Percentiles rank a stretch among this genome's conserved stretches.
Conservation (phyloP, 2,329 filamentous ascomycete genomes). For the Epichloe uncinata region DNA sequence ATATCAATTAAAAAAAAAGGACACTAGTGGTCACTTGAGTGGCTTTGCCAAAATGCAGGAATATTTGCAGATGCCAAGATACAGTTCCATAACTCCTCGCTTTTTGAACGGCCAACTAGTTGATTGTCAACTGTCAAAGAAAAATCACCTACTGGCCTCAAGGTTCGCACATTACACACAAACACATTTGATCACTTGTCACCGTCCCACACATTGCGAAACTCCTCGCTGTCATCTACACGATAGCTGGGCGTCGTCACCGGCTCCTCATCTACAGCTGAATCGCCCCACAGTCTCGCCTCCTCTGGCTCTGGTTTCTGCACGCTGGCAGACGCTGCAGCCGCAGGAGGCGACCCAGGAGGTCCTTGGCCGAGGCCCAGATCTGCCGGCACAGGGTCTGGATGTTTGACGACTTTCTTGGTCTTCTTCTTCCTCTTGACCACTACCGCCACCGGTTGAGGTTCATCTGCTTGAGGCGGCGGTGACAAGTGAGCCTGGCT, state of each 20-base stretch:
- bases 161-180: not conserved
- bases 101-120: constrained; percentile 9
- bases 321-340: not conserved
- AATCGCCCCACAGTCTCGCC: constrained; percentile 4
- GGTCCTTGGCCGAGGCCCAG: constrained; percentile 15
- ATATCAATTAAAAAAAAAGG: not conserved
- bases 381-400: constrained; percentile 17
- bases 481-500: not conserved
- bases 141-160: not conserved
- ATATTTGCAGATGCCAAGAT: not conserved
- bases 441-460: constrained; percentile 18
- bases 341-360: constrained; percentile 1
- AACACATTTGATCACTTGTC: not conserved
- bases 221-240: constrained; percentile 28
- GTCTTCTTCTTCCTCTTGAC: constrained; percentile 26
- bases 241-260: constrained; percentile 12
- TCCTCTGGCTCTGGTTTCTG: constrained; percentile 9
- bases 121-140: not conserved
- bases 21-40: too few relatives aligned
- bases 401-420: constrained; percentile 22
- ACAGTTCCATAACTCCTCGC: constrained; percentile 14
- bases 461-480: constrained; percentile 9
- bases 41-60: not conserved
- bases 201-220: constrained; percentile 30
- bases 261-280: constrained; percentile 7